These are phyloP conservation scores for Malbranchea zuffiana DNA, from an alignment of 2,329 filamentous ascomycete genomes.

Conservation along the genomic window DNA sequence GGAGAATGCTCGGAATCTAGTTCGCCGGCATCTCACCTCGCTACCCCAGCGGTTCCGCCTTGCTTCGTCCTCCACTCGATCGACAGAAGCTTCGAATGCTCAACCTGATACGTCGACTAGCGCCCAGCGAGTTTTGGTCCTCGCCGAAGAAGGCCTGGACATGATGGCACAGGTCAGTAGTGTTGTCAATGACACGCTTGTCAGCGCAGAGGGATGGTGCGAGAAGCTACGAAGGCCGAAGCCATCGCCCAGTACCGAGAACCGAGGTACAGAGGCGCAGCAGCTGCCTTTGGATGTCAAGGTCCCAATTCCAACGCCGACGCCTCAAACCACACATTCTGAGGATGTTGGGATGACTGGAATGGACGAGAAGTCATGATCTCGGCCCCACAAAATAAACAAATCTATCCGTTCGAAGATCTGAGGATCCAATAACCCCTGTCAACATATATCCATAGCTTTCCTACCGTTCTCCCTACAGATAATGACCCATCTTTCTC, in stretches of 20 bases:
- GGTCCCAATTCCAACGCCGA: conserved; percentile 15
- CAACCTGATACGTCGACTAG: conserved; percentile 37
- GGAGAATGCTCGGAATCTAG: conserved; percentile 73
- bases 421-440: neutral
- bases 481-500: neutral
- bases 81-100: conserved; percentile 24
- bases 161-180: conserved; percentile 88
- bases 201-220: conserved; percentile 86
- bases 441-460: neutral
- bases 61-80: conserved; percentile 45
- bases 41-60: conserved; percentile 73
- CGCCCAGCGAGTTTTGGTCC: conserved; percentile 68
- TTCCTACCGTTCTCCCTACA: neutral
- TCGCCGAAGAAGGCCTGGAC: conserved; percentile 82
- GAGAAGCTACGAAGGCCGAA: conserved; percentile 55
- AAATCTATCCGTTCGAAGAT: neutral
- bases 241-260: conserved; percentile 6
- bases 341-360: conserved; percentile 29
- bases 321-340: conserved; percentile 12
- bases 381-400: neutral
- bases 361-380: conserved; percentile 22
- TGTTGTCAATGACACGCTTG: conserved; percentile 78
- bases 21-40: conserved; percentile 71
- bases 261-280: neutral
- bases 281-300: conserved; percentile 11